These are phyloP conservation scores for Macrophomina phaseolina DNA, from an alignment of 2,329 filamentous ascomycete species.

Conservation along the genomic window DNA sequence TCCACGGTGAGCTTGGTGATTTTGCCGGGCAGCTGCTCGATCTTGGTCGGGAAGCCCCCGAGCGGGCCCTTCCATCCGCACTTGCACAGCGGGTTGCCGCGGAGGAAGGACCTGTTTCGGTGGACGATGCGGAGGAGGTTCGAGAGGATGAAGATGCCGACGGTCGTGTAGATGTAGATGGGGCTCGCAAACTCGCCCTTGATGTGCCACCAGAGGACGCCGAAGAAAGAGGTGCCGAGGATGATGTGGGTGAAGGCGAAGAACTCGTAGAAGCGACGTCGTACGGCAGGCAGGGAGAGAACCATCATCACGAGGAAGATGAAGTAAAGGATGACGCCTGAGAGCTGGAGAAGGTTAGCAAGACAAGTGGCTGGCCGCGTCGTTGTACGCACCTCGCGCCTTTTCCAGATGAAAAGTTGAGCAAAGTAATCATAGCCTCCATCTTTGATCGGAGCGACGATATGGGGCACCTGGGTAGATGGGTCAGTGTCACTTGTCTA, in stretches of 20 bases:
- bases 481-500: neutral
- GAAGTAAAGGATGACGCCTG: slow-evolving; percentile 32
- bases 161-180: slow-evolving; percentile 35
- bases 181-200: slow-evolving; percentile 33
- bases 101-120: slow-evolving; percentile 30
- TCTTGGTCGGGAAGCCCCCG: slow-evolving; percentile 32
- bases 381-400: slow-evolving; percentile 28
- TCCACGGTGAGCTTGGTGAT: slow-evolving; percentile 34
- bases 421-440: slow-evolving; percentile 33
- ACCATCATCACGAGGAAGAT: slow-evolving; percentile 34
- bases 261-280: slow-evolving; percentile 34
- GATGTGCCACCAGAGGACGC: slow-evolving; percentile 37
- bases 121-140: slow-evolving; percentile 32
- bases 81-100: slow-evolving; percentile 16
- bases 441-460: slow-evolving; percentile 33
- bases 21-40: slow-evolving; percentile 32
- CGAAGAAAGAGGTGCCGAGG: slow-evolving; percentile 34
- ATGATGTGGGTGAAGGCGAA: slow-evolving; percentile 36
- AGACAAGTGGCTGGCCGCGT: neutral
- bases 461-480: slow-evolving; percentile 31
- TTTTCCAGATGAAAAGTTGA: slow-evolving; percentile 28
- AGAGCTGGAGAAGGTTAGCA: slow-evolving; percentile 26
- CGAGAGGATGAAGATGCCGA: slow-evolving; percentile 33
- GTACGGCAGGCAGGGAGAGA: slow-evolving; percentile 36
- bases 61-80: slow-evolving; percentile 26